Base-by-base conservation (phyloP, 2,329 filamentous ascomycete species). In the Pestalotiopsis sp. region DNA sequence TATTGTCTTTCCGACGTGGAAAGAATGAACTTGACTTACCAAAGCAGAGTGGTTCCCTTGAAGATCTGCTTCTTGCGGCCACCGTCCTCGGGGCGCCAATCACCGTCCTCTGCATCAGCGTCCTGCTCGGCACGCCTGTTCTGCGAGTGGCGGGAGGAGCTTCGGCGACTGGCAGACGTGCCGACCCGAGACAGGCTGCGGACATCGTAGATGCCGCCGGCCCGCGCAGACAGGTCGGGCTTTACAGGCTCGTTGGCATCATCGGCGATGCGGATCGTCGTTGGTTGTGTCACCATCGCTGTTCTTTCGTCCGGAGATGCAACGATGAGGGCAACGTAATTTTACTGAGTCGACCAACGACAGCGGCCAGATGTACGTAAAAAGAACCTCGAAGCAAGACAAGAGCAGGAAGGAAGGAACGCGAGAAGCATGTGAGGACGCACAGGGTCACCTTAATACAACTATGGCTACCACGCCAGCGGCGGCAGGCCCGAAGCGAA, bases 31-130 rank as follows among this genome's bases (percentile, higher is more conserved):
- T 62, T 69, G 71, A 70, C 67, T 62, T 77, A 78, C 78, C 79
- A 81, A 68, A 81, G 71, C 75, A 81, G 71, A 36, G 77, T 74
- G 17, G 75, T 77, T 27, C 79, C 79, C 67, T 76, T 77, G 69
- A 79, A 81, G 36, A 80, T 74, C 72, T 81, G 79, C 72, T 81
- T 81, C 72, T 77, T 77, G 66, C 75, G 76, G 49, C 74, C 75
- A 57, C 77, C 74, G 9, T 78, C 74, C 9, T 77, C 74, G 39
- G 72, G 75, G 14, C 74, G 74, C 78, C 79, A 80, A 27, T 78
- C 76, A 6, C 78, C 78, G 13, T 77, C 78, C 36, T 79, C 79
- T 27, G 74, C 72, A 65, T 79, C 78, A 58, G 65, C 49, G 67
- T 75, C 36, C 39, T 74, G 69, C 49, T 76, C 73, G 56, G 71